Base-by-base conservation (phyloP, 768 basidiomycete genomes). In the Podaxis sp. region DNA sequence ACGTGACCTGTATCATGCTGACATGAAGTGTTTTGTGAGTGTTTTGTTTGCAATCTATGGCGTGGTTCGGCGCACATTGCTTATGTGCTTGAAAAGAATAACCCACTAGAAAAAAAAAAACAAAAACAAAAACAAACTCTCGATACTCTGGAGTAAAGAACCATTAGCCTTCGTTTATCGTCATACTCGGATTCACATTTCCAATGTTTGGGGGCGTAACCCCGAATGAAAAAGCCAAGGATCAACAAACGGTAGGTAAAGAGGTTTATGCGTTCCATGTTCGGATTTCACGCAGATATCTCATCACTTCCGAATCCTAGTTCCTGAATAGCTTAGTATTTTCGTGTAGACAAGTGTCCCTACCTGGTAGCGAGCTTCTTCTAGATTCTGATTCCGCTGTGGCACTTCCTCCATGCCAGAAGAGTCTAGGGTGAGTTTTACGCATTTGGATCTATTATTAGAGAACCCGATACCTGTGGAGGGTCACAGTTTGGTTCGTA, bases 221-320 rank as follows among this genome's bases (percentile, higher is more conserved):
- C 59, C 50, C 50, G 44, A 53, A 53, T 53, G 50, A 59, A 13
- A 54, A 35, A 13, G 59, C 14, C 37, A 40, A 38, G 50, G 18
- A 54, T 54, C 52, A 36, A 38, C 36, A 14, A 13, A 37, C 16
- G 27, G 27, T 16, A 53, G 36, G 50, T 28, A n/a, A 53, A 42
- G 59, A 36, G 28, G 14, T 53, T 44, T 51, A 53, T 32, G 28
- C 59, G 35, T 35, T n/a, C 59, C 51, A 46, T 51, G 51, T 53
- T 60, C 28, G 53, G 59, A 61, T 61, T 50, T 25, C 59, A 48
- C 2, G 21, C 42, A 61, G 36, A 54, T 53, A 47, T 36, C 46
- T 36, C 47, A 57, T 59, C 57, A 59, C 48, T 51, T 28, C 23
- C 25, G 35, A 48, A 61, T 61, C 59, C 59, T 11, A 61, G 53